Evolutionary conservation across 805 yeast species (phyloP).

Genomic region (Candida ipomoeae): DNA sequence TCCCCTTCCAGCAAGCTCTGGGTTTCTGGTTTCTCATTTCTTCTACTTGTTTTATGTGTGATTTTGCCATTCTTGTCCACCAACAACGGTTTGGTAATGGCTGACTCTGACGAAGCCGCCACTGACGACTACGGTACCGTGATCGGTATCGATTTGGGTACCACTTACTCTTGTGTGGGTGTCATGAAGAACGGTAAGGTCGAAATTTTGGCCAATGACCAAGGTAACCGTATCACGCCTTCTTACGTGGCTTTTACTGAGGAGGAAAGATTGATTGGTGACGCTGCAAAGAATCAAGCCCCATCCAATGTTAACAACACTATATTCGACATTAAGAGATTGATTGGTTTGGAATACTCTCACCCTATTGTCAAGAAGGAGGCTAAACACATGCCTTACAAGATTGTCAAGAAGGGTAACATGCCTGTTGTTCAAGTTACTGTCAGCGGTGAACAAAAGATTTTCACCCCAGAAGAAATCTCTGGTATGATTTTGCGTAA

Average conservation of each 20-base stretch:
- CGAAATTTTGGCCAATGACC: constrained; percentile 95
- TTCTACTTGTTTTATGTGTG: constrained; percentile 32
- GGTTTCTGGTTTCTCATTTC: constrained; percentile 27
- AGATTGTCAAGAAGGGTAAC: constrained; percentile 65
- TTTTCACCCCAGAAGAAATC: constrained; percentile 91
- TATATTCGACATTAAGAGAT: constrained; percentile 87
- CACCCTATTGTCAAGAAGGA: constrained; percentile 42
- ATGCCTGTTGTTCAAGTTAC: constrained; percentile 82
- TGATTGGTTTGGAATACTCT: constrained; percentile 74
- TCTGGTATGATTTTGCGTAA: constrained; percentile 88
- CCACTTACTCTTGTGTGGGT: constrained; percentile 95
- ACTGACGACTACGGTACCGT: constrained; percentile 47
- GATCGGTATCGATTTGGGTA: constrained; percentile 97
- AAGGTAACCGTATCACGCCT: constrained; percentile 98
- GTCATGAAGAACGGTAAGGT: constrained; percentile 89
- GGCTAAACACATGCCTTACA: constrained; percentile 86
- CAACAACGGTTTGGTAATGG: constrained; percentile 15
- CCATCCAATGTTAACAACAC: constrained; percentile 91
- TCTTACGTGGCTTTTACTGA: constrained; percentile 94
- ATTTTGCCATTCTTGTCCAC: constrained; percentile 35
- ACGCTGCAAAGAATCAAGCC: constrained; percentile 97
- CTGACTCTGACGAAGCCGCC: constrained; percentile 29
- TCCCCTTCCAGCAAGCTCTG: constrained; percentile 15
- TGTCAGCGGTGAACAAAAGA: constrained; percentile 78
- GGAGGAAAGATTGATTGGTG: constrained; percentile 90